phyloP scores from a whole-genome alignment of 306 rosid species.

The Cyamopsis tetragonoloba region DNA sequence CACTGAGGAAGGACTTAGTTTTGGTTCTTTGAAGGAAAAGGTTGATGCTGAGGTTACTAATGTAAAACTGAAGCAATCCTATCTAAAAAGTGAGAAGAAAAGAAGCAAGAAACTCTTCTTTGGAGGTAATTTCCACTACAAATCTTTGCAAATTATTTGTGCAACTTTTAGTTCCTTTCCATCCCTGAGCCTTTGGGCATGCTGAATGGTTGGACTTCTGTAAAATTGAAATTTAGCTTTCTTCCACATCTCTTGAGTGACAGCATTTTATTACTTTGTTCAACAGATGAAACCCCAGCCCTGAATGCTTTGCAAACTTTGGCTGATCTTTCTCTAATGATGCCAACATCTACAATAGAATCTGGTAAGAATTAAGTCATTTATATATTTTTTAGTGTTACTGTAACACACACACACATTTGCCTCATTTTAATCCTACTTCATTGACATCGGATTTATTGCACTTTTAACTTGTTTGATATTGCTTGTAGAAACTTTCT shows the following conservation, averaged over 20 bases:
- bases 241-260: slow-evolving; percentile 18
- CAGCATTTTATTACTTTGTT: slow-evolving; percentile 13
- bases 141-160: slow-evolving; percentile 7
- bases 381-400: not conserved
- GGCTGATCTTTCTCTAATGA: slow-evolving; percentile 82
- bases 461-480: not conserved
- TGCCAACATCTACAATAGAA: slow-evolving; percentile 58
- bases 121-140: slow-evolving; percentile 56
- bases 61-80: slow-evolving; percentile 41
- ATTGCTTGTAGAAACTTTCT: not conserved
- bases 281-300: slow-evolving; percentile 54
- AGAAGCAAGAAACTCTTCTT: slow-evolving; percentile 55
- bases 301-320: slow-evolving; percentile 81
- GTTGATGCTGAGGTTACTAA: slow-evolving; percentile 53
- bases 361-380: slow-evolving; percentile 51
- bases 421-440: not conserved
- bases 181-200: not conserved
- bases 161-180: slow-evolving; percentile 14
- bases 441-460: not conserved
- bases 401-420: not conserved
- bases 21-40: slow-evolving; percentile 48
- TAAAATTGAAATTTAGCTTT: not conserved
- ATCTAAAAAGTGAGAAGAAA: slow-evolving; percentile 48
- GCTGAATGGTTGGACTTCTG: slow-evolving; percentile 4
- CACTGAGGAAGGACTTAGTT: slow-evolving; percentile 69